Evolutionary conservation across 495 filamentous ascomycete species (phyloP), one percentile per base, ranked within the genome.

Genomic region (Aspergillus asperescens): DNA sequence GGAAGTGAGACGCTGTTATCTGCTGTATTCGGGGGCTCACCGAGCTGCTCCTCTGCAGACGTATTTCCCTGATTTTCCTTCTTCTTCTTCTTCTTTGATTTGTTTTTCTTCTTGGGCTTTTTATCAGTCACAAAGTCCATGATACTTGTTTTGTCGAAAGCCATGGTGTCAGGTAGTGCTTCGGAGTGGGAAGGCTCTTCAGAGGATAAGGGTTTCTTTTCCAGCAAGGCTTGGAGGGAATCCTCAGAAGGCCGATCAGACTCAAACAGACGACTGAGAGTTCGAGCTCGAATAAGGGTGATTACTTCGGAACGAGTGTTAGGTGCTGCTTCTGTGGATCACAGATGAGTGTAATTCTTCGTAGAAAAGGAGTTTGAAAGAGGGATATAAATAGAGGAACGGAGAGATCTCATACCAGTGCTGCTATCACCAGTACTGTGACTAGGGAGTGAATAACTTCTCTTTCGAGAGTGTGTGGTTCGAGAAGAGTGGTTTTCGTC

Each of bases 41-140:
- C 18, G 16, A 13, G 4, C 20, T 27, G 7, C 19, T 16, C 13
- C 34, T 37, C 34, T 37, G 34, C 20, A 5, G 22, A 22, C 3
- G 22, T 9, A 19, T 40, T 8, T 6, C 8, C 6, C 16, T 40
- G 4, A 12, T 23, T 7, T 42, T 27, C 9, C 22, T 12, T 18
- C 27, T 39, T 49, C 37, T 50, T 55, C 22, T 42, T 47, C 6
- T 42, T 41, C 25, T 51, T 55, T 3, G 54, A 54, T 19, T 49
- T 57, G n/a, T 57, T 59, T 20, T 48, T 54, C 37, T 55, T 58
- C 25, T 45, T 49, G 16, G 24, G 39, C 41, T 45, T 42, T 10
- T 44, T 48, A 0, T 42, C 7, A 29, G 53, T 16, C 28, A 44
- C 29, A 29, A 46, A 54, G 32, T 54, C 51, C 32, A 54, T 22